A percentile compares a stretch with the other conserved stretches of the same genome.
These are phyloP conservation scores for Mucor plumbeus DNA, from an alignment of 371 early-diverging fungal species.

Conservation along the genomic window DNA sequence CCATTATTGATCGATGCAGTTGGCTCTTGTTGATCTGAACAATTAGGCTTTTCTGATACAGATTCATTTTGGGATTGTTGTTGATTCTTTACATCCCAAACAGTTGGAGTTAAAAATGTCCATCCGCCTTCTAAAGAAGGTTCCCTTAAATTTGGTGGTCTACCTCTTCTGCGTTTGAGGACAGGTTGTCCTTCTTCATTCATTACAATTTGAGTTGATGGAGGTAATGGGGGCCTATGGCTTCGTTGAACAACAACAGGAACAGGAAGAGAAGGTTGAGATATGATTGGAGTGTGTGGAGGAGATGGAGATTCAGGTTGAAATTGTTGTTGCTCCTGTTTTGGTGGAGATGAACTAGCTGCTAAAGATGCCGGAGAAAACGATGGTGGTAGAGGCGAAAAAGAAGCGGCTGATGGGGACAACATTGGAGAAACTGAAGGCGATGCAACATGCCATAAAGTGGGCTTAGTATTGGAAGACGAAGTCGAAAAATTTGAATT, in stretches of 20 bases:
- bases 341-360: not conserved
- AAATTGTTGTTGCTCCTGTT: not conserved
- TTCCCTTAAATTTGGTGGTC: slow-evolving; percentile 44
- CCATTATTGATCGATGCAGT: slow-evolving; percentile 22
- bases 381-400: not conserved
- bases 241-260: not conserved
- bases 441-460: not conserved
- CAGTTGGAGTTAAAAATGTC: slow-evolving; percentile 54
- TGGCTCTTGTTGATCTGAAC: not conserved
- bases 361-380: not conserved
- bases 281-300: not conserved
- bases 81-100: slow-evolving; percentile 43
- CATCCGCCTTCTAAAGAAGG: slow-evolving; percentile 43
- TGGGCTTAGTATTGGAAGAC: not conserved
- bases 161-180: slow-evolving; percentile 50
- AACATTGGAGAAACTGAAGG: not conserved
- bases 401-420: not conserved
- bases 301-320: too few relatives aligned
- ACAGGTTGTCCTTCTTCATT: slow-evolving; percentile 43
- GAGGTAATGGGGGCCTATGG: slow-evolving; percentile 17
- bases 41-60: not conserved
- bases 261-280: not conserved
- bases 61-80: slow-evolving; percentile 8
- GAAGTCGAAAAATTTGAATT: not conserved
- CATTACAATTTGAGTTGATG: slow-evolving; percentile 39